Percentiles rank a stretch among this genome's conserved stretches.
These are phyloP conservation scores for Tolypocladium ovalisporum DNA, from an alignment of 2,329 filamentous ascomycete species.

Conservation along the genomic window DNA sequence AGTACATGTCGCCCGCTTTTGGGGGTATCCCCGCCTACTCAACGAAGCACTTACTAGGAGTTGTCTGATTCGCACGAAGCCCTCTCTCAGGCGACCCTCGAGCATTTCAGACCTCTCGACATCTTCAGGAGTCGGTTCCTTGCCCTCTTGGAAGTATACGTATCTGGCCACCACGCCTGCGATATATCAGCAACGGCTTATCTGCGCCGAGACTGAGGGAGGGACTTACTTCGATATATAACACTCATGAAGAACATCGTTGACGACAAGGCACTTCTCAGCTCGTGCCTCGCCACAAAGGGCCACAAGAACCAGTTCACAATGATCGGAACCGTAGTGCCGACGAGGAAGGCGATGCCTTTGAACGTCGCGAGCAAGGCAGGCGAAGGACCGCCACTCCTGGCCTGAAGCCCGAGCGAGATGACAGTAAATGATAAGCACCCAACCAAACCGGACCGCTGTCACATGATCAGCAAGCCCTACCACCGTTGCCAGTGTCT, in stretches of 20 bases:
- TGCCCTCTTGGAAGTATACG: slow-evolving; percentile 45
- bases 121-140: slow-evolving; percentile 39
- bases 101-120: slow-evolving; percentile 44
- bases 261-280: slow-evolving; percentile 40
- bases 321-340: slow-evolving; percentile 39
- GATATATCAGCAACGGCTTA: neutral
- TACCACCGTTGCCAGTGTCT: too few relatives aligned
- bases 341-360: slow-evolving; percentile 40
- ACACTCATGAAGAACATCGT: slow-evolving; percentile 49
- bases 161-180: slow-evolving; percentile 42
- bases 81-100: slow-evolving; percentile 48
- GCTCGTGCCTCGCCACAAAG: slow-evolving; percentile 48
- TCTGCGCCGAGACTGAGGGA: too few relatives aligned
- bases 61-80: slow-evolving; percentile 46
- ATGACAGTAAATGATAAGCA: slow-evolving; percentile 46
- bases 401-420: slow-evolving; percentile 30
- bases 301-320: slow-evolving; percentile 53
- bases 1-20: neutral
- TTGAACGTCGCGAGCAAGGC: slow-evolving; percentile 32
- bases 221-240: slow-evolving; percentile 37
- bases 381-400: slow-evolving; percentile 19
- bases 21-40: too few relatives aligned
- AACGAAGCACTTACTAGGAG: slow-evolving; percentile 28
- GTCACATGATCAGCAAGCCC: neutral
- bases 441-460: slow-evolving; percentile 46